A percentile compares a stretch with the other conserved stretches of the same genome.
phyloP scores from a whole-genome alignment of 2,329 filamentous ascomycete genomes.

The Aureobasidium leucospermi region DNA sequence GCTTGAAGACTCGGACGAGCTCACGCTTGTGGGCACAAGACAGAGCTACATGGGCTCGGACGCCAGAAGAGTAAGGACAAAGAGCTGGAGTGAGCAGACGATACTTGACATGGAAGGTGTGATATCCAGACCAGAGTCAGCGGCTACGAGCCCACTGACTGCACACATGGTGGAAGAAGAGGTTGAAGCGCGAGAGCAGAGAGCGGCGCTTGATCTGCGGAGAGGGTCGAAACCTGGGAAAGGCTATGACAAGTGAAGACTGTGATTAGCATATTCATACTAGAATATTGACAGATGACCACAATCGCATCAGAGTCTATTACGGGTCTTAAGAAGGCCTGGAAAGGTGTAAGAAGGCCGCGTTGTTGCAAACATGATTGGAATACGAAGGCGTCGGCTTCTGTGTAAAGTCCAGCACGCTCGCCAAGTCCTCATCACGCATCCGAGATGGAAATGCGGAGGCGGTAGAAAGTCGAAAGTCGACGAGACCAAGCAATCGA shows the following conservation, averaged over 20 bases:
- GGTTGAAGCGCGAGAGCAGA: background rate
- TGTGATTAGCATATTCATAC: too few relatives aligned
- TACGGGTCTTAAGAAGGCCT: too few relatives aligned
- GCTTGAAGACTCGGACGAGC: conserved; percentile 1
- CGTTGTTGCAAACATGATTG: background rate
- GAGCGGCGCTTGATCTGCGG: background rate
- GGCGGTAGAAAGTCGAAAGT: conserved; percentile 8
- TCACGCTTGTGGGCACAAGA: background rate
- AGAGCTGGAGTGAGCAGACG: conserved; percentile 7
- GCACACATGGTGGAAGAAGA: background rate
- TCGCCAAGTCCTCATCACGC: background rate
- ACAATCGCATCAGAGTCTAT: too few relatives aligned
- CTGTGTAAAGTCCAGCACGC: background rate
- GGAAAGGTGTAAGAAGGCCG: too few relatives aligned
- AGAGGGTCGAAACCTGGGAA: background rate
- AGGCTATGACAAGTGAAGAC: background rate
- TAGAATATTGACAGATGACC: too few relatives aligned
- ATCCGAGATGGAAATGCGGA: background rate
- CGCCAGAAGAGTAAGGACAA: background rate
- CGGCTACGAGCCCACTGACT: background rate
- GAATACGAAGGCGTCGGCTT: too few relatives aligned
- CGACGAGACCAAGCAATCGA: background rate
- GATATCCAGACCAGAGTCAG: background rate
- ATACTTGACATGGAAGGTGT: conserved; percentile 1
- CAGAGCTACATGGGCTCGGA: background rate